A percentile compares a stretch with the other conserved stretches of the same genome.
These are phyloP conservation scores for Paraconiothyrium sp. DNA, from an alignment of 2,329 filamentous ascomycete genomes.

Conservation along the genomic window DNA sequence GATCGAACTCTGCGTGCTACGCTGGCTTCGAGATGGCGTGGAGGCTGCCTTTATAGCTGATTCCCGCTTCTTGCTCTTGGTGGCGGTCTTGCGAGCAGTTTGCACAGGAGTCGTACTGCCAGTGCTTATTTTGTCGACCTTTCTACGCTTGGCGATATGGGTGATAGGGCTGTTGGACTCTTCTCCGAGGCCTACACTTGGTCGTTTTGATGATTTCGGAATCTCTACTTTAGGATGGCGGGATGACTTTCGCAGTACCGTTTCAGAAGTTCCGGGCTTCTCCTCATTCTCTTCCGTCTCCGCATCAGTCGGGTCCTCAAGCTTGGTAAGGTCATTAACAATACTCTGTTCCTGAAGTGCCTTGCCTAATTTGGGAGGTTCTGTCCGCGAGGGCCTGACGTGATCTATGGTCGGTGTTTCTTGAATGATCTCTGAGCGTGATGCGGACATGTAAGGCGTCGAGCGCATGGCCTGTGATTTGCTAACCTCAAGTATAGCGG, in stretches of 20 bases:
- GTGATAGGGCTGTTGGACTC: constrained; percentile 6
- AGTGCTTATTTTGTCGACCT: constrained; percentile 14
- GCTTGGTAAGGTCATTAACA: neutral
- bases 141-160: constrained; percentile 31
- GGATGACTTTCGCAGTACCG: constrained; percentile 1
- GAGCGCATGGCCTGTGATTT: constrained; percentile 26
- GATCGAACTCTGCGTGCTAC: constrained; percentile 26
- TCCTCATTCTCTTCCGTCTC: neutral
- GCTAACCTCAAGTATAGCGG: constrained; percentile 25
- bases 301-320: constrained; percentile 1
- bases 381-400: constrained; percentile 9
- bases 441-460: constrained; percentile 36
- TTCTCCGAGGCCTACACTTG: constrained; percentile 6
- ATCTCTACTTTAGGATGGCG: constrained; percentile 22
- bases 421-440: constrained; percentile 41
- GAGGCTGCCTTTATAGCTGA: constrained; percentile 17
- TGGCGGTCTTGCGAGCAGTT: constrained; percentile 16
- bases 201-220: constrained; percentile 14
- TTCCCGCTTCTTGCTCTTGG: constrained; percentile 23
- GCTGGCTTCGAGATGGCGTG: constrained; percentile 29
- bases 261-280: neutral
- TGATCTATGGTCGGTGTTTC: constrained; percentile 43
- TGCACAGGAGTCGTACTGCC: constrained; percentile 11
- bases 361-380: constrained; percentile 7
- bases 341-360: constrained; percentile 25